phyloP scores from a whole-genome alignment of 1,139 yeast genomes.

The Suhomyces maxii region DNA sequence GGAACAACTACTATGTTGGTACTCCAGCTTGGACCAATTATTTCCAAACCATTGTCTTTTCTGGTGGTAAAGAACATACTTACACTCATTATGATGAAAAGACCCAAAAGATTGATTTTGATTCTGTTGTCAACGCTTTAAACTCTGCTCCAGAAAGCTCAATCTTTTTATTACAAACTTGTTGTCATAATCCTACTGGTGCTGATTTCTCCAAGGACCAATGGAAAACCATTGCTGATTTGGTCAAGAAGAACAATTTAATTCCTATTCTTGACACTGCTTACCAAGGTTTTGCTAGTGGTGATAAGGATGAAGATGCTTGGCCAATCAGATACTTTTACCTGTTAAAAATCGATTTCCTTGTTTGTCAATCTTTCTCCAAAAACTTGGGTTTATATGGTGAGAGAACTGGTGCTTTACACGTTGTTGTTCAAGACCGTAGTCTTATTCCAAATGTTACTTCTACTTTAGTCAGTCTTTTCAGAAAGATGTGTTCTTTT shows the following conservation, averaged over 20 bases:
- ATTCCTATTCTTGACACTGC: slow-evolving; percentile 93
- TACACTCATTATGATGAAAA: slow-evolving; percentile 37
- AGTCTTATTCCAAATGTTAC: slow-evolving; percentile 22
- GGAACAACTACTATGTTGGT: slow-evolving; percentile 35
- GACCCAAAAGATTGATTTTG: slow-evolving; percentile 32
- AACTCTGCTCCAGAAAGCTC: slow-evolving; percentile 31
- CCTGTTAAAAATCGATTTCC: slow-evolving; percentile 17
- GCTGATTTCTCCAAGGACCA: slow-evolving; percentile 87
- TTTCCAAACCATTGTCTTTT: slow-evolving; percentile 34
- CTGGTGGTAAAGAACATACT: slow-evolving; percentile 27
- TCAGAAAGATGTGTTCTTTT: slow-evolving; percentile 44
- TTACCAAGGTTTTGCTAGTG: slow-evolving; percentile 68
- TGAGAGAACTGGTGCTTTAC: slow-evolving; percentile 46
- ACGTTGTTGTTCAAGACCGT: slow-evolving; percentile 33
- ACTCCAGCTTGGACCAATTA: slow-evolving; percentile 46
- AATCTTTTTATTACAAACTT: slow-evolving; percentile 61
- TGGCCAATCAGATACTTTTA: slow-evolving; percentile 22
- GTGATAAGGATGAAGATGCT: slow-evolving; percentile 23
- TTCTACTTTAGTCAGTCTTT: slow-evolving; percentile 28
- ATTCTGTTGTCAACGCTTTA: slow-evolving; percentile 27
- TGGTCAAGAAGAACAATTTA: slow-evolving; percentile 45
- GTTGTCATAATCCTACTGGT: slow-evolving; percentile 99
- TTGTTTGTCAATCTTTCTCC: slow-evolving; percentile 46
- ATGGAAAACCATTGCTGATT: slow-evolving; percentile 62
- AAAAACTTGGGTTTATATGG: slow-evolving; percentile 49